Percentiles rank a stretch among this genome's conserved stretches.
Conservation (phyloP, 768 basidiomycete species). For the Leucogyrophana mollusca region DNA sequence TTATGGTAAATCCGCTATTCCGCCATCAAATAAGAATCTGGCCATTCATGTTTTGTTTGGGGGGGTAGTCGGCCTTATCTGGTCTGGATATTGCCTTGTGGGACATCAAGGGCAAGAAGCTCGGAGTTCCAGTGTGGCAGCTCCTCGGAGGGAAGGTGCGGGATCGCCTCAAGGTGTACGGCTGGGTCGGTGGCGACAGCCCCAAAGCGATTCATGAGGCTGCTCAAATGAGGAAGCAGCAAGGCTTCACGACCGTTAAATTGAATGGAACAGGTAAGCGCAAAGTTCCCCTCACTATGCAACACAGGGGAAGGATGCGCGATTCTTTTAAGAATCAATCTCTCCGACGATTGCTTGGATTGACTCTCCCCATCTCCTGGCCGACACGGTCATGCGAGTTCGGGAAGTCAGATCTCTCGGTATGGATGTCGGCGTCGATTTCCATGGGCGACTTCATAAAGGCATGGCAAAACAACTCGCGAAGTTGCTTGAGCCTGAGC, state of each 20-base stretch:
- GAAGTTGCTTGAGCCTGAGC: conserved; percentile 53
- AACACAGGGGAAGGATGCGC: too few species aligned
- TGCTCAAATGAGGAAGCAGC: conserved; percentile 51
- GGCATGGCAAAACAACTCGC: conserved; percentile 73
- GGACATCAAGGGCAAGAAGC: conserved; percentile 78
- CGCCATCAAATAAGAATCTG: too few species aligned
- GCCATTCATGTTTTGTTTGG: too few species aligned
- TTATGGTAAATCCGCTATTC: conserved; percentile 48
- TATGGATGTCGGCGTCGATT: conserved; percentile 66
- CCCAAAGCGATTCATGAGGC: conserved; percentile 47
- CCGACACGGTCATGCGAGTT: conserved; percentile 52
- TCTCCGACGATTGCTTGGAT: conserved; percentile 45
- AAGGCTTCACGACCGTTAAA: conserved; percentile 71
- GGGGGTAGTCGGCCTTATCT: conserved; percentile 45
- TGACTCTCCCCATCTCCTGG: conserved; percentile 54
- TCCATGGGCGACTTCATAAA: conserved; percentile 69
- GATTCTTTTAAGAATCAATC: too few species aligned
- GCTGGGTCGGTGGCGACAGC: conserved; percentile 53
- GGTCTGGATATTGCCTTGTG: conserved; percentile 70
- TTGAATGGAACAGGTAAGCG: conserved; percentile 63
- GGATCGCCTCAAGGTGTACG: conserved; percentile 55
- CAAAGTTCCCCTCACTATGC: too few species aligned
- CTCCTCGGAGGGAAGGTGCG: conserved; percentile 70
- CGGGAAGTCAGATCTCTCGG: conserved; percentile 50
- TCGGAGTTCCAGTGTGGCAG: conserved; percentile 64